Evolutionary conservation across 148 eudicot genomes (phyloP).

Genomic region (Talinum fruticosum): DNA sequence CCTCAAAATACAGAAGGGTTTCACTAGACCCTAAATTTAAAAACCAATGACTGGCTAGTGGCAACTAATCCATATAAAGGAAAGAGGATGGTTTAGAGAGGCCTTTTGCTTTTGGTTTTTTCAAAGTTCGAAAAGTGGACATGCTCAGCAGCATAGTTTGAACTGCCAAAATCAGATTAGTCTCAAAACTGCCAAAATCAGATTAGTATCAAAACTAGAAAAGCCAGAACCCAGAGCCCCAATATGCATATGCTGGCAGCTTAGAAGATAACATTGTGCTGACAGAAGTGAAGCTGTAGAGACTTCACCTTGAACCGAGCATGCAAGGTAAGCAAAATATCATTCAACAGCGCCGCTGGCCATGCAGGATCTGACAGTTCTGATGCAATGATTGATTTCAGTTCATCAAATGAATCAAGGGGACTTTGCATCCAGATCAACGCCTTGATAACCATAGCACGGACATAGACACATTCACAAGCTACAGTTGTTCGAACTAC

Average conservation of each 20-base stretch:
- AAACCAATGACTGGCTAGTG: too few species aligned
- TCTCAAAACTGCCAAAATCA: background rate
- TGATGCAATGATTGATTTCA: slow-evolving; percentile 91
- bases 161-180: background rate
- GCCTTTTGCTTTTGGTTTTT: too few species aligned
- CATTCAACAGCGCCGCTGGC: slow-evolving; percentile 92
- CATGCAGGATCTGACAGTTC: slow-evolving; percentile 99
- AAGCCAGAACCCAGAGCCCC: background rate
- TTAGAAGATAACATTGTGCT: background rate
- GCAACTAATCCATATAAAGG: background rate
- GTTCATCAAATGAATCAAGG: slow-evolving; percentile 84
- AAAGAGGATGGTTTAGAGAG: too few species aligned
- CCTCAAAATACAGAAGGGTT: too few species aligned
- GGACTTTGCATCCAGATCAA: slow-evolving; percentile 99
- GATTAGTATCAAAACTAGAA: background rate
- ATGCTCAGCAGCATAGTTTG: background rate
- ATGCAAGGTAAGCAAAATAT: slow-evolving; percentile 92
- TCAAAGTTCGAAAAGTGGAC: too few species aligned
- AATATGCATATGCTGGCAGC: background rate
- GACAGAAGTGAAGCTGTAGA: background rate
- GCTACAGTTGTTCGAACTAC: slow-evolving; percentile 98
- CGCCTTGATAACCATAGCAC: slow-evolving; percentile 96
- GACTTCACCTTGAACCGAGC: slow-evolving; percentile 91
- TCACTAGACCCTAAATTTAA: too few species aligned
- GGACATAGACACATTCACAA: slow-evolving; percentile 98